phyloP scores from a whole-genome alignment of 164 flowering plant species.

The Chloranthus sessilifolius region DNA sequence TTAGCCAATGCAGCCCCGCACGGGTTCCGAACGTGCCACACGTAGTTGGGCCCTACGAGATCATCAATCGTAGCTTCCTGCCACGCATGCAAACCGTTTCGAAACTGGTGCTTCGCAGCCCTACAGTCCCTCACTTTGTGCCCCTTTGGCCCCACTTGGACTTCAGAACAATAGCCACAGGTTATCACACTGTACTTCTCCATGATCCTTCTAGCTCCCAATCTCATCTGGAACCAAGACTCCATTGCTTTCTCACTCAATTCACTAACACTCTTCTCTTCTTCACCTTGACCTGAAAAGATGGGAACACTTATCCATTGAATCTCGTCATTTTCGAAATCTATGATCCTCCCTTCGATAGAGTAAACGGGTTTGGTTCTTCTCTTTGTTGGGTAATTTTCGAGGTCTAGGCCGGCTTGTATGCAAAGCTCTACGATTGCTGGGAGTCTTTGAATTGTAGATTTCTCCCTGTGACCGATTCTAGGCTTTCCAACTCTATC shows the following conservation, averaged over 20 bases:
- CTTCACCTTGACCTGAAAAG: too few species aligned
- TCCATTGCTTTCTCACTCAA: constrained; percentile 35
- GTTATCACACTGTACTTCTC: constrained; percentile 60
- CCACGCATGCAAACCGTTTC: constrained; percentile 68
- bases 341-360: constrained; percentile 78
- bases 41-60: constrained; percentile 64
- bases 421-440: constrained; percentile 86
- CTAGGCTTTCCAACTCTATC: constrained; percentile 81
- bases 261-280: constrained; percentile 20
- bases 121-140: constrained; percentile 84
- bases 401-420: constrained; percentile 79
- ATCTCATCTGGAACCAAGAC: constrained; percentile 59
- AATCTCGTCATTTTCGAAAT: constrained; percentile 55
- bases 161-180: constrained; percentile 83
- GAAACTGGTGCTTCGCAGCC: constrained; percentile 78
- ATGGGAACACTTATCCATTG: too few species aligned
- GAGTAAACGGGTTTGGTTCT: constrained; percentile 73
- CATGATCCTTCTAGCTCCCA: constrained; percentile 62
- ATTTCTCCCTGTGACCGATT: constrained; percentile 64
- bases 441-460: constrained; percentile 39
- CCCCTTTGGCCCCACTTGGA: constrained; percentile 89
- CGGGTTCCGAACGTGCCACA: constrained; percentile 61
- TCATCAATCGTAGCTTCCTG: constrained; percentile 80
- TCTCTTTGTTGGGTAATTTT: constrained; percentile 60
- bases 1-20: constrained; percentile 40